Conservation (phyloP, 2,329 filamentous ascomycete species). For the Fusarium burgessii region DNA sequence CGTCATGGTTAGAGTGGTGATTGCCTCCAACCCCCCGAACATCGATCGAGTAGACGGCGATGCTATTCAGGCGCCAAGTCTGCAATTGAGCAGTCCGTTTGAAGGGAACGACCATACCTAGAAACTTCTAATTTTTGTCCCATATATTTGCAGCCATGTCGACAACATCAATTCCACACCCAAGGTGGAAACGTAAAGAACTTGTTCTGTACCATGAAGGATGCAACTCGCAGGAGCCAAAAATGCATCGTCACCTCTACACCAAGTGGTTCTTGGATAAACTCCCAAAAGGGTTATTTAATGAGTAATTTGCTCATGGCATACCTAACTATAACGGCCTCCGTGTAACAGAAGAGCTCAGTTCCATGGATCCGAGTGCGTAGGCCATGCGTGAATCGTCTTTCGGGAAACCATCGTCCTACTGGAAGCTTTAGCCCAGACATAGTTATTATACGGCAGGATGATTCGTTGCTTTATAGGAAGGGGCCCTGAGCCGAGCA, state of each 20-base stretch:
- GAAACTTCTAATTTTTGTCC: neutral
- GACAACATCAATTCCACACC: fast-evolving
- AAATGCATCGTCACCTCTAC: neutral
- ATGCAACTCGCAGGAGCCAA: neutral
- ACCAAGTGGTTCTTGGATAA: neutral
- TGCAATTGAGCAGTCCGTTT: neutral
- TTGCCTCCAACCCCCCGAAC: too few relatives aligned
- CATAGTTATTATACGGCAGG: neutral
- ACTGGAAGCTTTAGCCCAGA: fast-evolving
- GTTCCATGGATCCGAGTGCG: too few relatives aligned
- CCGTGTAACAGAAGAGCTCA: too few relatives aligned
- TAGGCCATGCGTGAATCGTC: too few relatives aligned
- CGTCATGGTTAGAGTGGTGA: too few relatives aligned
- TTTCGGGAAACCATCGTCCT: neutral
- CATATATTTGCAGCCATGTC: fast-evolving
- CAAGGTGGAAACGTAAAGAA: fast-evolving
- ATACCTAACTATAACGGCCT: too few relatives aligned
- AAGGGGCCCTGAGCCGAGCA: too few relatives aligned
- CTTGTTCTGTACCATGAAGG: neutral
- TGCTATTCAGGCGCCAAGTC: too few relatives aligned
- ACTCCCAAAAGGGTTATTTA: too few relatives aligned
- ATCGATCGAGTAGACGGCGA: too few relatives aligned
- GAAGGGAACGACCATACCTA: neutral
- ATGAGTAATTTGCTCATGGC: too few relatives aligned
- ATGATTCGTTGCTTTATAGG: neutral